These are phyloP conservation scores for Cladosporium sp. DNA, from an alignment of 2,329 filamentous ascomycete genomes.

Conservation along the genomic window DNA sequence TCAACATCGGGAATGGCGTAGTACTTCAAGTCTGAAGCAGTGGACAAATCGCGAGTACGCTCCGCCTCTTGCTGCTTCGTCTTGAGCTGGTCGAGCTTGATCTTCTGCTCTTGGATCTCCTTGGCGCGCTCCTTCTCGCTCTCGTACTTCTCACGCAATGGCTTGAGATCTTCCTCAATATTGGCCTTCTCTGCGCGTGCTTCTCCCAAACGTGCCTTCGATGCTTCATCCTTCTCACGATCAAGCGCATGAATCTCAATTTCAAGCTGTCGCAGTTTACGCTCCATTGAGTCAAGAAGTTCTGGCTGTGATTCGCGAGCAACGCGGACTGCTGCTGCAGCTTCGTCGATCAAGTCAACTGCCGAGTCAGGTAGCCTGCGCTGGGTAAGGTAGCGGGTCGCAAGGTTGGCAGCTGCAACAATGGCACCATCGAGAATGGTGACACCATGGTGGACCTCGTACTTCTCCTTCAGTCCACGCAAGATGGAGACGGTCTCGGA, in stretches of 20 bases:
- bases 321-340: conserved; percentile 92
- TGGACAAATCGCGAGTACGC: conserved; percentile 78
- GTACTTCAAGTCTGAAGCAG: conserved; percentile 92
- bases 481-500: conserved; percentile 94
- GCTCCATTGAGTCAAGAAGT: conserved; percentile 90
- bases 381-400: conserved; percentile 88
- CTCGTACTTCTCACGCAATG: conserved; percentile 93
- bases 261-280: conserved; percentile 83
- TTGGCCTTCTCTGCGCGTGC: conserved; percentile 92
- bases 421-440: conserved; percentile 94
- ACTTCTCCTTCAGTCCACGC: conserved; percentile 96
- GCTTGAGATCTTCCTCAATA: conserved; percentile 87
- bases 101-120: conserved; percentile 89
- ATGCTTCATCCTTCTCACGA: conserved; percentile 92
- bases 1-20: conserved; percentile 96
- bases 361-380: conserved; percentile 92
- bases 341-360: conserved; percentile 94
- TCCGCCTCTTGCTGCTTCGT: conserved; percentile 94
- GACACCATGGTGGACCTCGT: conserved; percentile 97
- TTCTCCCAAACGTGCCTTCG: conserved; percentile 75
- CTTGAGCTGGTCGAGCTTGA: conserved; percentile 89
- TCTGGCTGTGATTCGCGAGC: conserved; percentile 96
- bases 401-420: conserved; percentile 86
- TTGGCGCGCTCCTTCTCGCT: conserved; percentile 88
- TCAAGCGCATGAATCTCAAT: conserved; percentile 96